phyloP scores from a whole-genome alignment of 805 yeast genomes.

The Sugiyamaella marilandica region DNA sequence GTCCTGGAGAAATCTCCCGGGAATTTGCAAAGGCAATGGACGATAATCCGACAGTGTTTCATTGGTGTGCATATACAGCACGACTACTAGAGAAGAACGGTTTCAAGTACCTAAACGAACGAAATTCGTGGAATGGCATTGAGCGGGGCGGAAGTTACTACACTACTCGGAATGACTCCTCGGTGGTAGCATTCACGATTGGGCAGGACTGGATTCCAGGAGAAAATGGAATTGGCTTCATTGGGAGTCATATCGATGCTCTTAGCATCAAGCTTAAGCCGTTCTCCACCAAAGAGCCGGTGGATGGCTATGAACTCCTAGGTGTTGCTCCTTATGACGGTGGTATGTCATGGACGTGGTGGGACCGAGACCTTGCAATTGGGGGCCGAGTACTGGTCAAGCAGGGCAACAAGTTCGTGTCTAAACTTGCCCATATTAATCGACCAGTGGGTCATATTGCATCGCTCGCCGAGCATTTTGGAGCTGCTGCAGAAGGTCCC shows the following conservation, averaged over 20 bases:
- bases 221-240: conserved; percentile 47
- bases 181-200: conserved; percentile 62
- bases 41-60: conserved; percentile 69
- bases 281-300: conserved; percentile 49
- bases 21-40: conserved; percentile 56
- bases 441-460: conserved; percentile 65
- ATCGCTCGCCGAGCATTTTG: conserved; percentile 78
- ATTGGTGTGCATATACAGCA: conserved; percentile 43
- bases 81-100: conserved; percentile 47
- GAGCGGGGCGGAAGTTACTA: conserved; percentile 33
- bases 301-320: conserved; percentile 65
- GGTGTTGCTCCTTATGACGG: conserved; percentile 84
- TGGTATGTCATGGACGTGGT: conserved; percentile 60
- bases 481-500: conserved; percentile 57
- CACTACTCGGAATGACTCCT: conserved; percentile 64
- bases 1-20: conserved; percentile 10
- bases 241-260: conserved; percentile 69
- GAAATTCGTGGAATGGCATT: conserved; percentile 39
- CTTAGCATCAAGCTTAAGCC: conserved; percentile 67
- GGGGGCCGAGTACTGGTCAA: conserved; percentile 68
- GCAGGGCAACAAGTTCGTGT: conserved; percentile 28
- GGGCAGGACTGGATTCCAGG: conserved; percentile 64
- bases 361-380: conserved; percentile 77
- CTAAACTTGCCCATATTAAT: conserved; percentile 30
- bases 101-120: conserved; percentile 55